Evolutionary conservation across 495 filamentous ascomycete genomes (phyloP).

Genomic region (Aspergillus avenaceus): DNA sequence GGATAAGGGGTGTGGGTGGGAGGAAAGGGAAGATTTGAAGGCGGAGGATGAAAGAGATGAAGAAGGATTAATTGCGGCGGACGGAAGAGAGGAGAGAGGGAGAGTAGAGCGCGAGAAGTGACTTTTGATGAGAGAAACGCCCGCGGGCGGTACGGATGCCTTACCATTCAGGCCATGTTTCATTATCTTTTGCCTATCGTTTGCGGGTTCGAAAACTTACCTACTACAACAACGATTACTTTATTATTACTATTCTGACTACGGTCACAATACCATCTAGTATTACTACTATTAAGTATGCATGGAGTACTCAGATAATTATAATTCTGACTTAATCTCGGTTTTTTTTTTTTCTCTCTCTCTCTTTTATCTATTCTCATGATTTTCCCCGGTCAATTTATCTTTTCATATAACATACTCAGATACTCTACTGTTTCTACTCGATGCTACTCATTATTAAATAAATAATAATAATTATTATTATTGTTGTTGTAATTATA

Average conservation of each 20-base stretch:
- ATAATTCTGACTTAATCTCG: no score
- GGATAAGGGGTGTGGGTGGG: slow-evolving; percentile 9
- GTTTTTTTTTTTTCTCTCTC: no score
- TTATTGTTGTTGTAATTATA: no score
- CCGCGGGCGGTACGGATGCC: slow-evolving; percentile 6
- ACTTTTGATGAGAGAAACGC: slow-evolving; percentile 15
- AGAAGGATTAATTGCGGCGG: not conserved
- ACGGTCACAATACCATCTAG: no score
- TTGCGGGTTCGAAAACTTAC: no score
- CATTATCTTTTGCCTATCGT: slow-evolving; percentile 2
- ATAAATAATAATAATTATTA: no score
- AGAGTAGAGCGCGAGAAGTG: slow-evolving; percentile 7
- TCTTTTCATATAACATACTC: no score
- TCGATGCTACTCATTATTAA: no score
- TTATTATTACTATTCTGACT: no score
- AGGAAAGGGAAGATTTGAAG: slow-evolving; percentile 8
- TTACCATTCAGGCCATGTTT: slow-evolving; percentile 2
- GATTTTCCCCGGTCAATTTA: not conserved
- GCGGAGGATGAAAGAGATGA: slow-evolving; percentile 7
- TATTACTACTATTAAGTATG: no score
- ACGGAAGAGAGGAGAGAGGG: slow-evolving; percentile 11
- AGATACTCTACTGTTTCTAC: not conserved
- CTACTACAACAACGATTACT: no score
- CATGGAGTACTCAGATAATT: no score
- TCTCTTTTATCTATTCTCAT: not conserved